phyloP scores from a whole-genome alignment of 2,329 filamentous ascomycete genomes.

The Daldinia eschscholtzii region DNA sequence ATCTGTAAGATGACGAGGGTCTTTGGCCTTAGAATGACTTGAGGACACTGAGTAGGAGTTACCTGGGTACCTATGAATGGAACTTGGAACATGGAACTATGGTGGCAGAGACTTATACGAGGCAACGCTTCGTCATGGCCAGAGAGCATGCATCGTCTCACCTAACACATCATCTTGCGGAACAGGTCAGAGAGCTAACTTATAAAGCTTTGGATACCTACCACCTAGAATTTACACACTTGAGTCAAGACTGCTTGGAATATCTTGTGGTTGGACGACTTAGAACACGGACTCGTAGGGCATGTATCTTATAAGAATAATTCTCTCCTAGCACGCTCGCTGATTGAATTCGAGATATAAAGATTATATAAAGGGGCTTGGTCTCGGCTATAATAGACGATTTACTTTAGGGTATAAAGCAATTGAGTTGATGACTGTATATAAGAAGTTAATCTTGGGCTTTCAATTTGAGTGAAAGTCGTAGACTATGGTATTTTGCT shows the following conservation, averaged over 20 bases:
- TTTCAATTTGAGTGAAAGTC: not conserved
- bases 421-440: not conserved
- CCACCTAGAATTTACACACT: not conserved
- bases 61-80: too few species aligned
- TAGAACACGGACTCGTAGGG: not conserved
- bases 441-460: too few species aligned
- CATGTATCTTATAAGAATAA: not conserved
- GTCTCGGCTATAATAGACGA: too few species aligned
- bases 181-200: not conserved
- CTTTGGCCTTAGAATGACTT: not conserved
- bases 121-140: too few species aligned
- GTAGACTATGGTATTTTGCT: not conserved
- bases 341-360: too few species aligned
- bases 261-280: not conserved
- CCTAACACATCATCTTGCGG: too few species aligned
- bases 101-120: not conserved
- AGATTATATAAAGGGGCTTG: too few species aligned
- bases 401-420: not conserved
- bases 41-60: not conserved
- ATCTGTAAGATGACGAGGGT: not conserved
- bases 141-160: not conserved
- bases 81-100: not conserved
- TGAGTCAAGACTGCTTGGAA: not conserved
- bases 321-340: not conserved
- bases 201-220: not conserved